These are phyloP conservation scores for Hericium rajendrae DNA, from an alignment of 768 basidiomycete species.

Conservation along the genomic window DNA sequence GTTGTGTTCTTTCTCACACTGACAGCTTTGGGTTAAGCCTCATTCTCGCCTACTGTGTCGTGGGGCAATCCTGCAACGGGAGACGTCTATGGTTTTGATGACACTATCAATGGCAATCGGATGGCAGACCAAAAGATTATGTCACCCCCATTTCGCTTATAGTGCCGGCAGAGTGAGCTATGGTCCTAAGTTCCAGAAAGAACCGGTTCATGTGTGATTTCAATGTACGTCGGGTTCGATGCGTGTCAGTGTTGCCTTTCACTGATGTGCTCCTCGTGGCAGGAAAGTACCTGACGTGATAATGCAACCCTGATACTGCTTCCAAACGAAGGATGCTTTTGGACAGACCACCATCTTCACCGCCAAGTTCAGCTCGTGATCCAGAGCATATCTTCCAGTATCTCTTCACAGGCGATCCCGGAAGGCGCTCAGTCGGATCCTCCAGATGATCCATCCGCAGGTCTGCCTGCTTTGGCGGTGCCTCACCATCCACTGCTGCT, in stretches of 20 bases:
- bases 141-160: conserved; percentile 28
- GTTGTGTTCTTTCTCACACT: not conserved
- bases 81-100: conserved; percentile 19
- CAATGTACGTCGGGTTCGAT: conserved; percentile 15
- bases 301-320: conserved; percentile 15
- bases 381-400: conserved; percentile 8
- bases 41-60: conserved; percentile 11
- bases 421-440: not conserved
- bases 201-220: conserved; percentile 18
- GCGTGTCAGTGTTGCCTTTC: not conserved
- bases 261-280: conserved; percentile 3
- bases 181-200: conserved; percentile 20
- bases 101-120: conserved; percentile 25
- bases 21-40: not conserved
- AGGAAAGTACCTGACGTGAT: conserved; percentile 19
- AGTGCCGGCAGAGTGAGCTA: conserved; percentile 11
- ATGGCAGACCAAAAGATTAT: conserved; percentile 15
- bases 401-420: not conserved
- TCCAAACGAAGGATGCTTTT: conserved; percentile 23
- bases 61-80: conserved; percentile 23
- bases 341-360: conserved; percentile 17
- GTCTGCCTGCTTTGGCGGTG: too few species aligned
- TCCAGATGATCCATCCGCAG: not conserved
- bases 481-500: too few species aligned
- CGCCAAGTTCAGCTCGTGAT: conserved; percentile 20